phyloP scores from a whole-genome alignment of 192 early-diverging fungal genomes.

The Gamsiella multidivaricata region DNA sequence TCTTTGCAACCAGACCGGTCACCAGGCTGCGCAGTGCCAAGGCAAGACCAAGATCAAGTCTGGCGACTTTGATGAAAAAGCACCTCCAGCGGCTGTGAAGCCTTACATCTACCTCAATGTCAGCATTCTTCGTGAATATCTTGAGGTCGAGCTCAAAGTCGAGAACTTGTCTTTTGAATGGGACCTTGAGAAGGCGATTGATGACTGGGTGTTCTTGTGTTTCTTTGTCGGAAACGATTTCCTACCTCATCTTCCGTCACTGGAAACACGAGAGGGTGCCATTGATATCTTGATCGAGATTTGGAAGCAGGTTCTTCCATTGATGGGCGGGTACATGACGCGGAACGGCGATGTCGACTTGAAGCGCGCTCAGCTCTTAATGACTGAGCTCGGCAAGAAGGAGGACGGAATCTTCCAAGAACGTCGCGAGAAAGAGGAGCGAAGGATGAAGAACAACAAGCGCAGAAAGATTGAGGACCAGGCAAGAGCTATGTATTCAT shows the following conservation, averaged over 20 bases:
- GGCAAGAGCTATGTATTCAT: conserved; percentile 35
- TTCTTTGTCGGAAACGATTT: conserved; percentile 99
- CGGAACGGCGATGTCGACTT: conserved; percentile 82
- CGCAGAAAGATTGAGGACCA: conserved; percentile 49
- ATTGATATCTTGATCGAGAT: conserved; percentile 88
- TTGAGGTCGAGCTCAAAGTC: conserved; percentile 84
- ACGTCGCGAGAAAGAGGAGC: conserved; percentile 67
- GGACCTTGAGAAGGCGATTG: conserved; percentile 91
- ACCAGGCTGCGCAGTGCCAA: conserved; percentile 74
- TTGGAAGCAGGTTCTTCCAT: conserved; percentile 87
- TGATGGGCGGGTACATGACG: conserved; percentile 87
- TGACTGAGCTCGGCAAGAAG: conserved; percentile 84
- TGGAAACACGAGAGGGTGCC: conserved; percentile 96
- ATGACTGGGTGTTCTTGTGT: conserved; percentile 97
- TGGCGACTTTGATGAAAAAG: conserved; percentile 62
- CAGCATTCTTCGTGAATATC: conserved; percentile 89
- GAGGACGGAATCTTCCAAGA: conserved; percentile 84
- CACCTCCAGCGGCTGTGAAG: conserved; percentile 56
- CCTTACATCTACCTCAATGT: conserved; percentile 89
- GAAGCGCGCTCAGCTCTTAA: conserved; percentile 79
- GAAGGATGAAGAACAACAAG: conserved; percentile 56
- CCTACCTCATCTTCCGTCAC: conserved; percentile 91
- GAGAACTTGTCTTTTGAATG: conserved; percentile 77
- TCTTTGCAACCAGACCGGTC: conserved; percentile 71
- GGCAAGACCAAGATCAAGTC: conserved; percentile 61